Evolutionary conservation across 148 eudicot genomes (phyloP).

Genomic region (Rhododendron griersonianum): DNA sequence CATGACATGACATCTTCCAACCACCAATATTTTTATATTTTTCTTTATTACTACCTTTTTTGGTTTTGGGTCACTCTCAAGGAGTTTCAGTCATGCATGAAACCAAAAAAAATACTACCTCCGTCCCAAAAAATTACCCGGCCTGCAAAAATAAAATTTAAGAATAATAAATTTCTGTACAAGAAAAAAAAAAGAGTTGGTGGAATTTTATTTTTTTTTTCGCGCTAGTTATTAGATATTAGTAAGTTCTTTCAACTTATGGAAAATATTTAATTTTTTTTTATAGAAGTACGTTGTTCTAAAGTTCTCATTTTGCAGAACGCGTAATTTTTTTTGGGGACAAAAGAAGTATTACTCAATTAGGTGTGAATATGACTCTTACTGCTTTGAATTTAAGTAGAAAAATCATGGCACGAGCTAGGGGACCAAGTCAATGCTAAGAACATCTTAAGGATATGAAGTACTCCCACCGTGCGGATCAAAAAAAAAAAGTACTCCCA

Average conservation of each 20-base stretch:
- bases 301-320: too few relatives aligned
- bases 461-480: background rate
- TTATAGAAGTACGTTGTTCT: background rate
- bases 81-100: background rate
- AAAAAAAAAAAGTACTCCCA: background rate
- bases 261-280: too few relatives aligned
- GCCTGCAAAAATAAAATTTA: background rate
- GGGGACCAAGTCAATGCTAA: background rate
- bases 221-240: background rate
- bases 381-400: background rate
- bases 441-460: background rate
- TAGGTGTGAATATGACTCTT: conserved; percentile 6
- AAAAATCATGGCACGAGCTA: background rate
- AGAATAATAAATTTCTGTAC: too few relatives aligned
- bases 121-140: background rate
- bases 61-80: background rate
- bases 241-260: background rate
- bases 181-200: too few relatives aligned
- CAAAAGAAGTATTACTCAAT: background rate
- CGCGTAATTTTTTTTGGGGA: background rate
- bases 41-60: background rate
- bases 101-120: background rate
- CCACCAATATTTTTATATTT: background rate
- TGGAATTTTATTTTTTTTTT: too few relatives aligned
- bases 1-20: background rate